Base-by-base conservation (phyloP, 2,329 filamentous ascomycete genomes). In the Sordariomycetes sp. region DNA sequence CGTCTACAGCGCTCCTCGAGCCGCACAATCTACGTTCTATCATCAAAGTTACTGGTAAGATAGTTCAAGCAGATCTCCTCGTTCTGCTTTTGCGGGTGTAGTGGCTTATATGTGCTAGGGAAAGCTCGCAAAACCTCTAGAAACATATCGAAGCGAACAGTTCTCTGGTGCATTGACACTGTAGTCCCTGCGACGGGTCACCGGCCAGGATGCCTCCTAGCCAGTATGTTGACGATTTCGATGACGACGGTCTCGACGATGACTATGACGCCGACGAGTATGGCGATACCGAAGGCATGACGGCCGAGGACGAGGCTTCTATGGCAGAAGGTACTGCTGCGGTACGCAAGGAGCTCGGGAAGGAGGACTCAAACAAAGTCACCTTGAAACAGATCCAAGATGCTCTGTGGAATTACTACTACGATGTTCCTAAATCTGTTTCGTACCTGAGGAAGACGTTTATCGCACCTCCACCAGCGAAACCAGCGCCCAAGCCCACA, bases 361-460 rank as follows among this genome's bases (percentile, higher is more conserved):
- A 62, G 8, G n/a, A n/a, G n/a, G 66, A 74, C 39, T 64, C 69
- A 21, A 61, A 61, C 42, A 76, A 73, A 40, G 68, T 80, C 46
- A 72, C 68, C 23, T 61, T 56, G 30, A 56, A 50, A 24, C 82
- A 94, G 51, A 90, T 95, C 41, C 78, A 94, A 54, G 90, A 96
- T 40, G 75, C 88, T 0, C 60, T 98, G 12, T 96, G 87, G 86
- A 78, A 98, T 58, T 95, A 95, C 58, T 96, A 90, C 56, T 96
- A 88, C 54, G 88, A 98, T 48, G 69, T 94, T 20, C 82, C 79
- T 37, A 94, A 94, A 58, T 78, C 86, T 1, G 81, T 93, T 24
- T 69, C 73, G 37, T 95, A 93, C 51, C 59, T 98, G 38, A 73
- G 78, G 42, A 82, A 79, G 68, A 79, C 67, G 21, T 73, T 64